Base-by-base conservation (phyloP, 345 rosid genomes). In the Ricinus communis region DNA sequence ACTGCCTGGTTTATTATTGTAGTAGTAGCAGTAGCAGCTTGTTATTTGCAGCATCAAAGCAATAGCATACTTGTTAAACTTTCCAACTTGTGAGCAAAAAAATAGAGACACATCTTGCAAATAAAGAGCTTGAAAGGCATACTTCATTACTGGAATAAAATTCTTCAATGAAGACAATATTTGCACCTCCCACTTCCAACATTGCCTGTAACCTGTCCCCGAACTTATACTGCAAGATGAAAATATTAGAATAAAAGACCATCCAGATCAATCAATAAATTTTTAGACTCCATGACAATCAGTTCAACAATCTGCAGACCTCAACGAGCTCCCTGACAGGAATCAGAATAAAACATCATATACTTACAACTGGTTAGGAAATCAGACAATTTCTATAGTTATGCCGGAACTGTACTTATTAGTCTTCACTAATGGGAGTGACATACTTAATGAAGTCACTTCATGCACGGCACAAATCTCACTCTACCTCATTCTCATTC, bases 71-170 rank as follows among this genome's bases (percentile, higher is more conserved):
- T 0, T 8, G 4, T 53, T 7, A 53, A 50, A 62, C 25, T 0
- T 62, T 24, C 6, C 65, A 43, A 55, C n/a, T 45, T 43, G 21
- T 54, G 54, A 19, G 27, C n/a, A n/a, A n/a, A 19, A 61, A 21
- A 41, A 18, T 21, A 31, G 22, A 38, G n/a, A n/a, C n/a, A n/a
- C n/a, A 57, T 15, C 9, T 36, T 36, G 5, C 36, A 22, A 31
- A 59, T 47, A 15, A 52, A 71, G 56, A 59, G 63, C 16, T 49
- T 65, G 41, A 65, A 74, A 11, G 18, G 61, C 79, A 68, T 77
- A 94, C 98, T 81, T 87, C 90, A 81, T 88, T 90, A 80, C 71
- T 82, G 69, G 95, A 81, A 81, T 80, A 72, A 71, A 87, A 81
- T 45, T 83, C 89, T 74, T 87, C 79, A 56, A 79, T 24, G 25